A percentile compares a stretch with the other conserved stretches of the same genome.
Evolutionary conservation across 73 alveolate species (phyloP).

Genomic region (Effrenium voratum): DNA sequence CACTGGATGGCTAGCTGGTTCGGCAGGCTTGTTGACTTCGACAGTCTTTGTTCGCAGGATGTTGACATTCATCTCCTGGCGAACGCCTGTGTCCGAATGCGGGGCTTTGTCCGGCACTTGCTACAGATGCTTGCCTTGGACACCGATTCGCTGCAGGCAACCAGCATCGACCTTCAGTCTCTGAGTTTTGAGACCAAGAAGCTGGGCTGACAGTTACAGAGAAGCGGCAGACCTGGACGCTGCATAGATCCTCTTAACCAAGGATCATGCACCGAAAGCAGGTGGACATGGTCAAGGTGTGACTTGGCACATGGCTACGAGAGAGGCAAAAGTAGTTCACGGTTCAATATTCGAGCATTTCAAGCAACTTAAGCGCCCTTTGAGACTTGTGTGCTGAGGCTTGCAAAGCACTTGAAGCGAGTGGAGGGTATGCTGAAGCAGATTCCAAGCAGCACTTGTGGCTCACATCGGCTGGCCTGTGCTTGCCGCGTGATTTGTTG

Average conservation of each 20-base stretch:
- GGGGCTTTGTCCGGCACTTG: neutral
- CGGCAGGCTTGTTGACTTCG: neutral
- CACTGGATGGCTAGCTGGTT: neutral
- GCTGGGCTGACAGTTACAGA: neutral
- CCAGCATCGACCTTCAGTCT: constrained; percentile 49
- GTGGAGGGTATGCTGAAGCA: no score
- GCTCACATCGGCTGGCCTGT: no score
- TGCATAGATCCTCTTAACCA: neutral
- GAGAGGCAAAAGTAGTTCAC: no score
- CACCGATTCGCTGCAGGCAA: neutral
- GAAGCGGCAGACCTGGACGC: neutral
- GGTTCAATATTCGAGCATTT: no score
- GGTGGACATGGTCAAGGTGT: neutral
- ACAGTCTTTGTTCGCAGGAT: neutral
- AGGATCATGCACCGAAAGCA: constrained; percentile 26
- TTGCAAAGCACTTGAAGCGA: no score
- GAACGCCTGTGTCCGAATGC: constrained; percentile 66
- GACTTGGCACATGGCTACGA: no score
- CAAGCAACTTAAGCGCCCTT: no score
- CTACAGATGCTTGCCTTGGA: neutral
- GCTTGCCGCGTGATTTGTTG: no score
- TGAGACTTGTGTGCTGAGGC: no score
- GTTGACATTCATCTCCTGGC: constrained; percentile 50
- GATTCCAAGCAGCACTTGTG: no score
- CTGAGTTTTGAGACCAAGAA: constrained; percentile 51